Evolutionary conservation across 768 basidiomycete genomes (phyloP).

Genomic region (Tephrocybe rancida): DNA sequence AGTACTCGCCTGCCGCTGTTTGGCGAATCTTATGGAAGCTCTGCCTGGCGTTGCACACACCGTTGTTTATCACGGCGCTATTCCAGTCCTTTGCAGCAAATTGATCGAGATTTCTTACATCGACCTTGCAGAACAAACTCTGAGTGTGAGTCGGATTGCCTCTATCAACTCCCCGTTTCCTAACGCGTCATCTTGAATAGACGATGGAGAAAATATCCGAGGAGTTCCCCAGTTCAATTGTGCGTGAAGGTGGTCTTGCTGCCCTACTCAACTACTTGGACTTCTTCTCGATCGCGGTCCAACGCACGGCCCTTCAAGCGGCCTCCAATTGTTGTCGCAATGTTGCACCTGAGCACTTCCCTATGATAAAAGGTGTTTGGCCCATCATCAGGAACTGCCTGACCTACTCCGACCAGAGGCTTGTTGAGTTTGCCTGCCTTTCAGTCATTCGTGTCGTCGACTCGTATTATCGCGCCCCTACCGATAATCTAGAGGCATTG

Average conservation of each 20-base stretch:
- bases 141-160: conserved; percentile 72
- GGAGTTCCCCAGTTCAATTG: conserved; percentile 94
- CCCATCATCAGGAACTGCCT: conserved; percentile 93
- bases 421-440: conserved; percentile 96
- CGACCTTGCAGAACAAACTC: conserved; percentile 96
- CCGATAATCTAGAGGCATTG: conserved; percentile 85
- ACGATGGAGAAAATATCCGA: conserved; percentile 98
- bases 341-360: conserved; percentile 85
- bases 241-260: conserved; percentile 91
- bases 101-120: conserved; percentile 97
- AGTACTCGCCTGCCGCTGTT: conserved; percentile 92
- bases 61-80: conserved; percentile 97
- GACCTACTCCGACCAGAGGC: conserved; percentile 88
- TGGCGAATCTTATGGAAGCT: conserved; percentile 99
- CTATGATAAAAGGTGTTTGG: conserved; percentile 88
- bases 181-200: conserved; percentile 48
- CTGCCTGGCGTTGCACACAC: conserved; percentile 97
- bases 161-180: conserved; percentile 17
- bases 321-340: conserved; percentile 97
- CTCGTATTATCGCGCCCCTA: conserved; percentile 82
- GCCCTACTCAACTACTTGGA: conserved; percentile 95
- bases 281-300: conserved; percentile 98
- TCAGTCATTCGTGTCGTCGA: conserved; percentile 95
- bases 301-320: conserved; percentile 94
- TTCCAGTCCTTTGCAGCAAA: conserved; percentile 97